Evolutionary conservation across 2,329 filamentous ascomycete genomes (phyloP).

Genomic region (Pestalotiopsis sp.): DNA sequence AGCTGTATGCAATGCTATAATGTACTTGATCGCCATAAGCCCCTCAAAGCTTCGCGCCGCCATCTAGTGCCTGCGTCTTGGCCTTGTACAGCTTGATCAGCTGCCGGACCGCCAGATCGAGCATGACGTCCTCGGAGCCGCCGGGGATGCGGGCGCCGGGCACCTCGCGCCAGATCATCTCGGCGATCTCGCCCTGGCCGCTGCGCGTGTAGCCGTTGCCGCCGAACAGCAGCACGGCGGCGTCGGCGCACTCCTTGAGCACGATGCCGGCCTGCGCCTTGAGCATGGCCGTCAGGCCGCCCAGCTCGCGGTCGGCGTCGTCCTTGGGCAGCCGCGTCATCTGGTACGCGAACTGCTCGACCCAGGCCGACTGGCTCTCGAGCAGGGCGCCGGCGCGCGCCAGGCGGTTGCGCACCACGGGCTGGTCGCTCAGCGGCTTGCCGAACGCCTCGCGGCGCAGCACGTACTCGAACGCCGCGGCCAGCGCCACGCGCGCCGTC

Average conservation of each 20-base stretch:
- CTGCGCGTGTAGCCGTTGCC: slow-evolving; percentile 73
- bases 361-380: slow-evolving; percentile 73
- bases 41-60: slow-evolving; percentile 21
- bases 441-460: slow-evolving; percentile 42
- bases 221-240: slow-evolving; percentile 72
- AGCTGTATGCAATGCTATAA: not conserved
- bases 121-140: slow-evolving; percentile 73
- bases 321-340: slow-evolving; percentile 63
- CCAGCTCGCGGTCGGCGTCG: slow-evolving; percentile 65
- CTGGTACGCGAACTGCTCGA: slow-evolving; percentile 72
- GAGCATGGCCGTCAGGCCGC: slow-evolving; percentile 71
- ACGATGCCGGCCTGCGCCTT: slow-evolving; percentile 77
- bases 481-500: slow-evolving; percentile 50
- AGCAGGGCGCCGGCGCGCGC: slow-evolving; percentile 71
- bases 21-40: not conserved
- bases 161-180: slow-evolving; percentile 64
- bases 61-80: slow-evolving; percentile 53
- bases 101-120: slow-evolving; percentile 71
- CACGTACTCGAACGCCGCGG: slow-evolving; percentile 40
- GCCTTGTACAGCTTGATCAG: slow-evolving; percentile 70
- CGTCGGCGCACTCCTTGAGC: slow-evolving; percentile 71
- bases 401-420: slow-evolving; percentile 73
- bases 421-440: slow-evolving; percentile 68
- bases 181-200: slow-evolving; percentile 72
- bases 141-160: slow-evolving; percentile 66